Conservation (phyloP, 139 green algal genomes). For the Closterium sp. region DNA sequence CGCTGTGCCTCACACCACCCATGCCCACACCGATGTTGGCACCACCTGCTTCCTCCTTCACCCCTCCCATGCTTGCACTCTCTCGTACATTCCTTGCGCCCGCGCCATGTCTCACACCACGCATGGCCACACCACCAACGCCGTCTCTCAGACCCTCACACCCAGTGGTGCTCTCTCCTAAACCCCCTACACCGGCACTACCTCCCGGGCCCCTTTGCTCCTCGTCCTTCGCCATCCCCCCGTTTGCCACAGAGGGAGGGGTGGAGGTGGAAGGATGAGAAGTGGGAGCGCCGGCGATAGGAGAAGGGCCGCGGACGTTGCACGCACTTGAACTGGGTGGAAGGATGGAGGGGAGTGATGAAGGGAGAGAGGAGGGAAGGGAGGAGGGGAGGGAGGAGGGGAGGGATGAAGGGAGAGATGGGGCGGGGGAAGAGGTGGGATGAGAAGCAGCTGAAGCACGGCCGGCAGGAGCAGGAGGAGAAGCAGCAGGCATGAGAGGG, state of each 20-base stretch:
- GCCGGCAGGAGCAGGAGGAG: background rate
- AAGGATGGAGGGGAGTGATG: background rate
- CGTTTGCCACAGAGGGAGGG: background rate
- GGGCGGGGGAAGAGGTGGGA: background rate
- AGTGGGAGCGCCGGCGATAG: background rate
- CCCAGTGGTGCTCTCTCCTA: no score
- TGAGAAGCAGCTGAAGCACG: background rate
- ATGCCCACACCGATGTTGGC: background rate
- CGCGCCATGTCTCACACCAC: no score
- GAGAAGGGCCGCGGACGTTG: no score
- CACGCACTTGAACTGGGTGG: background rate
- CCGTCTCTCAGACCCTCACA: no score
- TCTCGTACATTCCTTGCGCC: no score
- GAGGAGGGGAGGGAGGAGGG: background rate
- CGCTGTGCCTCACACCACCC: background rate
- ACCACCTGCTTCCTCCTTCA: background rate
- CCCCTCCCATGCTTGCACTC: background rate
- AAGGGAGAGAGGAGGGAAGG: no score
- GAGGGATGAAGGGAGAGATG: background rate
- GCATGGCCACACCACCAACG: background rate
- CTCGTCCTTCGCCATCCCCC: background rate
- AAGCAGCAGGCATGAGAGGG: background rate
- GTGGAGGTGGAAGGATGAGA: background rate
- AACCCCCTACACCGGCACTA: background rate
- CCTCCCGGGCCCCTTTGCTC: background rate